Base-by-base conservation (phyloP, 2,329 filamentous ascomycete species). In the Fusarium pininemorale region DNA sequence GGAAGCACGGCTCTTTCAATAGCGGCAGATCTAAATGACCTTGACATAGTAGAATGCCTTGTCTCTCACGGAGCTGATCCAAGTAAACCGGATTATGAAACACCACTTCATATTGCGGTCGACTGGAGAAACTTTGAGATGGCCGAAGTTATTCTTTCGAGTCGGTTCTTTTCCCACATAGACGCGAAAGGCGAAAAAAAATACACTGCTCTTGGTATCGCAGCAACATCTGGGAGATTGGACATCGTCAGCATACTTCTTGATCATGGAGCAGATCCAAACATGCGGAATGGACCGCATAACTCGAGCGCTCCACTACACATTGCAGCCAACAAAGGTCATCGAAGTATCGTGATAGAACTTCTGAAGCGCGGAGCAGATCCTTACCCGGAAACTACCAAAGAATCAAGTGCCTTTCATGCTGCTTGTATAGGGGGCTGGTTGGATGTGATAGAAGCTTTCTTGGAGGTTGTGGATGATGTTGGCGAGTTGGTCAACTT, bases 181-280 rank as follows among this genome's bases (percentile, higher is more conserved):
- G 62, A 75, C 20, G 64, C 51, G 12, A 65, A 71, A 42, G 62
- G 50, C 2, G 67, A 66, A 7, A 59, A 26, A 13, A 48, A 62
- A 11, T 63, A 63, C 20, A 73, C 72, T 14, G 56, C 72, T 12
- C 72, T 73, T 12, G 67, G 72, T 18, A 72, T 74, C 12, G 71
- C 71, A 2, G 41, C 54, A 11, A 44, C 8, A 28, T 50, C 44
- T 42, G 68, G 70, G 8, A 64, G 69, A 39, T 15, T 68, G 5
- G 67, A 66, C 12, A 69, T 75, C 22, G 53, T 74, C 32, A 74
- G 51, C 38, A 66, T 30, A 26, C 65, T 76, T n/a, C 42, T 76
- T 30, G 65, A 74, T 20, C 66, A 74, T n/a, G 74, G 70, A 38
- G 74, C 73, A n/a, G 73, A 76, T 32, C 62, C 66, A 5, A 72